These are phyloP conservation scores for Taxawa tesnikishii DNA, from an alignment of 2,329 filamentous ascomycete species.

Conservation along the genomic window DNA sequence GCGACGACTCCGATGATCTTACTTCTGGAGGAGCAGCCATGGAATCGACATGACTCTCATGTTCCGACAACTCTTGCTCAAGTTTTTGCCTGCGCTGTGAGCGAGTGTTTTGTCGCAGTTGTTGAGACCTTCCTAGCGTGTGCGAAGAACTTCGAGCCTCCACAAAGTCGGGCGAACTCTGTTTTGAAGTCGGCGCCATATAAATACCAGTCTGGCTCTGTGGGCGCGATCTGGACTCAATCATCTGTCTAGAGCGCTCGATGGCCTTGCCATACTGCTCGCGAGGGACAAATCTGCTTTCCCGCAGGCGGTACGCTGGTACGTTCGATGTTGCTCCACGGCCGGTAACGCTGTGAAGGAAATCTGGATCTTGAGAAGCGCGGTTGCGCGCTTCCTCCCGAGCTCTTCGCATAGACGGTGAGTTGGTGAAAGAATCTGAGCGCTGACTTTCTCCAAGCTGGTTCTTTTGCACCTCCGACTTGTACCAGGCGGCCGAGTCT, in stretches of 20 bases:
- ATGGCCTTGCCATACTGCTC: constrained; percentile 21
- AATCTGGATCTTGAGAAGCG: constrained; percentile 9
- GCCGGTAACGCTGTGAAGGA: constrained; percentile 4
- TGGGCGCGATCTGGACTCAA: constrained; percentile 6
- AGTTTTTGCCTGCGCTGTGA: too few species aligned
- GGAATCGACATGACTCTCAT: too few species aligned
- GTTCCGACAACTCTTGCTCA: too few species aligned
- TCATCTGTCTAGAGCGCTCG: constrained; percentile 18
- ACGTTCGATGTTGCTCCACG: constrained; percentile 11
- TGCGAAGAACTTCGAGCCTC: constrained; percentile 1
- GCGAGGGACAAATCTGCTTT: constrained; percentile 23
- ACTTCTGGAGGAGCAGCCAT: neutral
- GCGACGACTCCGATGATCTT: neutral
- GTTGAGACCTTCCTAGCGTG: neutral
- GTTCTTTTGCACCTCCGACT: constrained; percentile 7
- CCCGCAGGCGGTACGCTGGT: constrained; percentile 21
- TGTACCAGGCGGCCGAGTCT: constrained; percentile 8
- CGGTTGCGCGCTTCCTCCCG: constrained; percentile 18
- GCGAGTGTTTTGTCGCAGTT: too few species aligned
- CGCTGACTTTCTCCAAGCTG: constrained; percentile 6
- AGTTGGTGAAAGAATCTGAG: constrained; percentile 12
- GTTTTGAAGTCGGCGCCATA: neutral
- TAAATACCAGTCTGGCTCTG: neutral
- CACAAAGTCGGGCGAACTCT: neutral
- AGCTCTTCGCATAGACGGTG: constrained; percentile 19